A percentile compares a stretch with the other conserved stretches of the same genome.
These are phyloP conservation scores for Tricholomella constricta DNA, from an alignment of 768 basidiomycete genomes.

Conservation along the genomic window DNA sequence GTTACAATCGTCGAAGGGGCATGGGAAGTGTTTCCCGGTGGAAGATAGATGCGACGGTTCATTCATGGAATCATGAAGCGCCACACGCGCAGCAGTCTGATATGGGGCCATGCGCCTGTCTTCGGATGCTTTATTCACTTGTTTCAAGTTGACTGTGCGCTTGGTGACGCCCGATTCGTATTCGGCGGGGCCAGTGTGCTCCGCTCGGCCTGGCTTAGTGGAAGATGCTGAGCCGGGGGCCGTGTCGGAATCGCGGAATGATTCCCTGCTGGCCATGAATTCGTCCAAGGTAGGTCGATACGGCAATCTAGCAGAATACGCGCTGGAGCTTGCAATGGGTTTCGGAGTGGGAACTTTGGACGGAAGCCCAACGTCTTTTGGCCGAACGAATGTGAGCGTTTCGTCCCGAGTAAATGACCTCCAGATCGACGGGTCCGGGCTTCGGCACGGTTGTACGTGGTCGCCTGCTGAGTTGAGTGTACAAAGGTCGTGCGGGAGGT, in stretches of 20 bases:
- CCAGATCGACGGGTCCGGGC: slow-evolving; percentile 11
- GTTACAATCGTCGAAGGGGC: slow-evolving; percentile 6
- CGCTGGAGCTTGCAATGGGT: background rate
- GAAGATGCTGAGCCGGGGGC: background rate
- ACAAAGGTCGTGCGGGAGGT: slow-evolving; percentile 1
- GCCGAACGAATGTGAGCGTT: background rate
- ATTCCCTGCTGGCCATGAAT: slow-evolving; percentile 12
- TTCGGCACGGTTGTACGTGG: background rate
- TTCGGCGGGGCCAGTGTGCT: background rate
- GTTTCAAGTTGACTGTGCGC: background rate
- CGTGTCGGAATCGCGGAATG: background rate
- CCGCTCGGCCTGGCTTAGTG: background rate
- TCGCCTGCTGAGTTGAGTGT: background rate
- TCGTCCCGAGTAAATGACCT: slow-evolving; percentile 1
- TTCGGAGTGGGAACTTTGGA: background rate
- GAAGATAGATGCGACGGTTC: background rate
- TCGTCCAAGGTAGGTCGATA: slow-evolving; percentile 11
- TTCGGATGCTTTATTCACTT: background rate
- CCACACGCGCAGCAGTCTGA: background rate
- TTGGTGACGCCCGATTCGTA: background rate
- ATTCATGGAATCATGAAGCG: background rate
- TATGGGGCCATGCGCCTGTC: too few relatives aligned
- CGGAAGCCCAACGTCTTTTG: background rate
- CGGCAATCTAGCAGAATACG: background rate
- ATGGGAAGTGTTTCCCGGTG: background rate